Base-by-base conservation (phyloP, 352 stramenopile genomes). In the Phytophthora parvispora region DNA sequence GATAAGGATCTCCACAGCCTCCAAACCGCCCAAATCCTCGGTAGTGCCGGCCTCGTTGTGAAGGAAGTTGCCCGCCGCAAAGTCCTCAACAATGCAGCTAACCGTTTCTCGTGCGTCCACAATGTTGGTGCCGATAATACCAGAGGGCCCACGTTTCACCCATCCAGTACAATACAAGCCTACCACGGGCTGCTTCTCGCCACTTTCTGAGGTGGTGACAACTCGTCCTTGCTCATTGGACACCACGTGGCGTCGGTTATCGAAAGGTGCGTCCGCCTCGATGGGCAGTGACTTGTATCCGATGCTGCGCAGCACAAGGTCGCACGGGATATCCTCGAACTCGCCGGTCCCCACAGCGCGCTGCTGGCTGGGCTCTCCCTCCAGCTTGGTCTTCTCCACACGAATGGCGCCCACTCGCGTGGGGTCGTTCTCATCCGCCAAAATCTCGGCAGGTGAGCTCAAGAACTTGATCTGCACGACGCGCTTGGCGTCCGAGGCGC, bases 91-190 rank as follows among this genome's bases (percentile, higher is more conserved):
- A 13, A 99, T 96, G 15, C 91, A 92, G 20, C 78, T 78, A 1
- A 99, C 97, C 3, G 97, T 99, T 68, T 99, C 97, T 16, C 94
- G 96, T 8, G 98, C 97, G 77, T 99, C 97, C 12, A 92, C 72
- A 71, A 99, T 99, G 78, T 99, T 99, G 28, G 97, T 98, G 16
- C 97, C 98, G 60, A 99, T 99, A 68, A 99, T 99, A 0, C 98
- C 98, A 22, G 84, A 94, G 10, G 98, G 97, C 6, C 98, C 98
- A 57, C 98, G 93, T 81, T 99, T 99, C 24, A 99, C 87, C 98
- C 98, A 99, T 3, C 98, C 98, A 22, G 94, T 87, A 63, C 96
- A 98, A 78, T 99, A 99, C 29, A 99, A 67, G 0, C 96, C 95
- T 52, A 83, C 74, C 27, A 96, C 81, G 1, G 66, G 69, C 31